These are phyloP conservation scores for Orbilia quercus DNA, from an alignment of 2,329 filamentous ascomycete genomes.

Conservation along the genomic window DNA sequence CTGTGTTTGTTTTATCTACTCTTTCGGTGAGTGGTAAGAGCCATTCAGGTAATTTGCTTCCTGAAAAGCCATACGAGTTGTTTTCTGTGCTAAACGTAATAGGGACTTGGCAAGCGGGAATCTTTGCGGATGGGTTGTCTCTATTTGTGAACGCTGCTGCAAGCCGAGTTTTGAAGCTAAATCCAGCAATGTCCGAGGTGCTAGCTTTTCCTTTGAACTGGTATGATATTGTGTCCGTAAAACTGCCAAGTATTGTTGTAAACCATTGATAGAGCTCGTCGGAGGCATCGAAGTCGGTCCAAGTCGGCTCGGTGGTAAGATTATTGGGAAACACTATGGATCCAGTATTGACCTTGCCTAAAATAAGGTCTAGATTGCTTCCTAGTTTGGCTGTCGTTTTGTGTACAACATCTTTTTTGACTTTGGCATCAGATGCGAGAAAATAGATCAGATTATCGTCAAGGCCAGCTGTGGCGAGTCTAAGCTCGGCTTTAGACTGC, in stretches of 20 bases:
- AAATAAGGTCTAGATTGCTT: slow-evolving; percentile 16
- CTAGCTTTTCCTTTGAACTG: slow-evolving; percentile 7
- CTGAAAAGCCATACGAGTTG: slow-evolving; percentile 11
- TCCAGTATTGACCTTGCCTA: slow-evolving; percentile 13
- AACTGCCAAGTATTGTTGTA: slow-evolving; percentile 1
- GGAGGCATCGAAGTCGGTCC: slow-evolving; percentile 8
- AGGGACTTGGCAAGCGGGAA: slow-evolving; percentile 7
- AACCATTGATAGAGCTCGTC: slow-evolving; percentile 21
- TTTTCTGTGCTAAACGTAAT: slow-evolving; percentile 7
- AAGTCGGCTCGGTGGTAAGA: background rate
- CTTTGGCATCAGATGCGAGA: slow-evolving; percentile 1
- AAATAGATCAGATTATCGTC: slow-evolving; percentile 16
- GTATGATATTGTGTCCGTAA: background rate
- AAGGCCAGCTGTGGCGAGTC: background rate
- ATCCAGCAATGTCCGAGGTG: slow-evolving; percentile 8
- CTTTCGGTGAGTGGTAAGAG: slow-evolving; percentile 6
- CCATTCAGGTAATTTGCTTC: slow-evolving; percentile 5
- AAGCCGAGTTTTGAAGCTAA: slow-evolving; percentile 8
- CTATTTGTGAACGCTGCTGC: slow-evolving; percentile 15
- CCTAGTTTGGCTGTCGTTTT: background rate
- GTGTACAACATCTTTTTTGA: slow-evolving; percentile 9
- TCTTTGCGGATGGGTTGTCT: slow-evolving; percentile 3
- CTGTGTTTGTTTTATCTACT: slow-evolving; percentile 1
- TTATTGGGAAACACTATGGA: slow-evolving; percentile 16
- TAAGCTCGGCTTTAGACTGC: background rate